These are phyloP conservation scores for Phyllosticta paracitricarpa DNA, from an alignment of 2,329 filamentous ascomycete species.

Conservation along the genomic window DNA sequence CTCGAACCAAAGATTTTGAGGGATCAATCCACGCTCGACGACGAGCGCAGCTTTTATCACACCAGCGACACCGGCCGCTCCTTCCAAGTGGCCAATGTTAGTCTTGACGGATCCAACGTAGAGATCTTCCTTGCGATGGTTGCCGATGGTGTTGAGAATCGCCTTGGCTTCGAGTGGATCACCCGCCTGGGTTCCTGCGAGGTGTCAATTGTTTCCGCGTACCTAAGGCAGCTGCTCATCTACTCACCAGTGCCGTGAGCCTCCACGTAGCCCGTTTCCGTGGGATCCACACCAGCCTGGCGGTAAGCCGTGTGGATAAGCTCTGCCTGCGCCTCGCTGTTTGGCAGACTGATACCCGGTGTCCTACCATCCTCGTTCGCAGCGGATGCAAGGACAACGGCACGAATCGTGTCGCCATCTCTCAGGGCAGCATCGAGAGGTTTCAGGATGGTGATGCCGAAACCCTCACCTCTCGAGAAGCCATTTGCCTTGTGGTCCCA, in stretches of 20 bases:
- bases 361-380: constrained; percentile 46
- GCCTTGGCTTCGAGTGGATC: constrained; percentile 14
- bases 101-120: constrained; percentile 23
- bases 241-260: constrained; percentile 45
- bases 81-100: constrained; percentile 35
- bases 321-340: constrained; percentile 36
- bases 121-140: constrained; percentile 3
- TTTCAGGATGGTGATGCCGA: constrained; percentile 44
- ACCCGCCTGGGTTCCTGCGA: constrained; percentile 11
- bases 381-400: constrained; percentile 26
- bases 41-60: constrained; percentile 29
- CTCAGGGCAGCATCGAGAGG: constrained; percentile 37
- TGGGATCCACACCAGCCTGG: constrained; percentile 22
- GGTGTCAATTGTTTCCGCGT: constrained; percentile 15
- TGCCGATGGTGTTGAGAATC: constrained; percentile 1
- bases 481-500: constrained; percentile 36
- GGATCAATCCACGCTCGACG: constrained; percentile 24
- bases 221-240: no score
- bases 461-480: constrained; percentile 44
- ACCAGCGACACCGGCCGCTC: constrained; percentile 27
- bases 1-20: constrained; percentile 26
- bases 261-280: constrained; percentile 14
- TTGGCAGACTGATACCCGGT: constrained; percentile 47
- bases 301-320: constrained; percentile 27
- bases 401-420: constrained; percentile 37